Evolutionary conservation across 306 rosid species (phyloP), one percentile per base, ranked within the genome.

Genomic region (Inga laurina): DNA sequence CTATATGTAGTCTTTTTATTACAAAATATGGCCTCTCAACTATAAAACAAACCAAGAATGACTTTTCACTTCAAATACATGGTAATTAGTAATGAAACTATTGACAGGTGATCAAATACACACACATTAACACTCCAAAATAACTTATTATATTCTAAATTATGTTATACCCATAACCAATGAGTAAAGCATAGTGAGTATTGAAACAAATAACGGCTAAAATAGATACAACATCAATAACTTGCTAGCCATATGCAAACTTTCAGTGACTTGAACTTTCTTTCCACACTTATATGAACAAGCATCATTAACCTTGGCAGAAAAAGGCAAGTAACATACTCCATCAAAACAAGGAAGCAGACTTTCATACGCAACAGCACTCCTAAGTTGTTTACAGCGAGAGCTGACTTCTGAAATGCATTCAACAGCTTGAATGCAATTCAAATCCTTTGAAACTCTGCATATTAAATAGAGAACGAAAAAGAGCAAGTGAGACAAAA

Each of bases 371-470:
- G 99, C 92, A 76, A 91, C 69, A 59, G 86, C 84, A 83, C 97
- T 89, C 86, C 90, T 88, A 62, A 96, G 92, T 75, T 90, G 94
- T 83, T 87, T 93, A 79, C 87, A 81, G 39, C 98, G 97, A 74
- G 88, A 57, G 72, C 85, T 80, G 14, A 64, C 87, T 81, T 86
- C 90, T 21, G 93, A 87, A 76, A 96, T 86, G 87, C 98, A 93
- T 70, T 93, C 98, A 71, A 93, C 91, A 59, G 91, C 74, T 80
- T 91, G 91, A 73, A 90, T 85, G 85, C 98, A 92, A 81, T 92
- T 93, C 79, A 91, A 49, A 86, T 91, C 99, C 86, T 79, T 85
- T 10, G 99, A 91, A 66, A 92, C 86, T 81, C 99, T 96, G 88
- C 85, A 81, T 48, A 83, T 75, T 44, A 62, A 67, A 76, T 78